A percentile compares a stretch with the other conserved stretches of the same genome.
Conservation (phyloP, 2,329 filamentous ascomycete species). For the Pyrenophora tritici-repentis region DNA sequence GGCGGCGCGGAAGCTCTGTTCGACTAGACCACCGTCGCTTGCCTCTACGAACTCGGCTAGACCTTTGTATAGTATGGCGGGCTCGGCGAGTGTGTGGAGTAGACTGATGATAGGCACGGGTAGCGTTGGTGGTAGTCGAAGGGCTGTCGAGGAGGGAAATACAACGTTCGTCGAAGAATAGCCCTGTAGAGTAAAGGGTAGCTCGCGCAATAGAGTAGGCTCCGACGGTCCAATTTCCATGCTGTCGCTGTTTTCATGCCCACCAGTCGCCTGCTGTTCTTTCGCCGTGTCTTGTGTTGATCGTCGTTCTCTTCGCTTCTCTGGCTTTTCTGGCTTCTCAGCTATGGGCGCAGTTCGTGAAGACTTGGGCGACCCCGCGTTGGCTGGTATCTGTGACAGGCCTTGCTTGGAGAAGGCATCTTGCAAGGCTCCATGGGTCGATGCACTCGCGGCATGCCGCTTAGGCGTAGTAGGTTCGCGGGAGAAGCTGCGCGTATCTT, state of each 20-base stretch:
- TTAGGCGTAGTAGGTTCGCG: constrained; percentile 37
- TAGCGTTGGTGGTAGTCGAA: constrained; percentile 78
- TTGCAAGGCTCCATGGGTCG: constrained; percentile 41
- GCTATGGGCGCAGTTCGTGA: constrained; percentile 22
- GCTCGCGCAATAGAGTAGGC: constrained; percentile 62
- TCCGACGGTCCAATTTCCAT: constrained; percentile 47
- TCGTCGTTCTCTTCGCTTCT: constrained; percentile 37
- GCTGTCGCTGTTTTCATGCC: constrained; percentile 16
- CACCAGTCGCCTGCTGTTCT: constrained; percentile 28
- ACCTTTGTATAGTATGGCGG: constrained; percentile 85
- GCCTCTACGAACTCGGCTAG: constrained; percentile 82
- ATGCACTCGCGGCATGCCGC: constrained; percentile 19
- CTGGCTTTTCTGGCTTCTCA: constrained; percentile 32
- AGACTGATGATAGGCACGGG: constrained; percentile 85
- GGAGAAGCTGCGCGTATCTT: constrained; percentile 21
- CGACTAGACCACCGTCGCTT: constrained; percentile 80
- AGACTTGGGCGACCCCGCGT: constrained; percentile 38
- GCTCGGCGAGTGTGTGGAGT: constrained; percentile 87
- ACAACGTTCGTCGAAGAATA: constrained; percentile 83
- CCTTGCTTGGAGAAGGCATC: constrained; percentile 56
- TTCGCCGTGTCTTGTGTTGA: constrained; percentile 25
- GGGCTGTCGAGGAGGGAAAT: constrained; percentile 69
- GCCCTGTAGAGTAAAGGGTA: constrained; percentile 92
- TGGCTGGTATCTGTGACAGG: constrained; percentile 47
- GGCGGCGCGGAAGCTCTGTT: constrained; percentile 87